phyloP scores from a whole-genome alignment of 2,329 filamentous ascomycete species.

The Colletotrichum australisinense region DNA sequence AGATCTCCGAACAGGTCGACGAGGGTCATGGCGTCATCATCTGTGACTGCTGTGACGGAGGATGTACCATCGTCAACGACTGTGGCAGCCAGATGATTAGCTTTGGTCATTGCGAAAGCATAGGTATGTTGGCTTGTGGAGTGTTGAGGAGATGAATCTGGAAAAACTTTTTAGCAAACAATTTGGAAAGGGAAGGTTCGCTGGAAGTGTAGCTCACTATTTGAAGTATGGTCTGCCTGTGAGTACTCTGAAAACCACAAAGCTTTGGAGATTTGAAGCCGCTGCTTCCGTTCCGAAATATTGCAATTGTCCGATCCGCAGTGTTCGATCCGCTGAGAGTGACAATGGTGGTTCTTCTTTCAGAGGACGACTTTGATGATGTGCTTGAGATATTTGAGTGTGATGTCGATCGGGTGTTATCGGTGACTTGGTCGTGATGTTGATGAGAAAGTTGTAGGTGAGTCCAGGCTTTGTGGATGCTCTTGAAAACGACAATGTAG shows the following conservation, averaged over 20 bases:
- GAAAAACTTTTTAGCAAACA: neutral
- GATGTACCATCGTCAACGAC: constrained; percentile 1
- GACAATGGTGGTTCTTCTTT: neutral
- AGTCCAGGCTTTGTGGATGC: neutral
- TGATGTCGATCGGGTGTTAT: neutral
- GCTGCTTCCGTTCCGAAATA: neutral
- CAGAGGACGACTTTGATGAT: neutral
- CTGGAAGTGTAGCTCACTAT: neutral
- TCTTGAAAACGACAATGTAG: neutral
- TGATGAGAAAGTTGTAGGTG: neutral
- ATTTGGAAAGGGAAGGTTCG: neutral
- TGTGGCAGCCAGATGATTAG: neutral
- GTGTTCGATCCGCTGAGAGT: neutral
- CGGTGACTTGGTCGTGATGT: neutral
- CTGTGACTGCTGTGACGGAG: constrained; percentile 5
- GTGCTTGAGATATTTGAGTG: neutral
- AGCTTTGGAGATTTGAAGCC: neutral
- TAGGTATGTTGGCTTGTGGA: neutral
- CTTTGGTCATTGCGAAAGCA: neutral
- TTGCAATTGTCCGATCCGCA: neutral
- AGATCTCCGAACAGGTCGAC: constrained; percentile 17
- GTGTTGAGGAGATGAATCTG: neutral
- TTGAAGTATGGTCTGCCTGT: neutral
- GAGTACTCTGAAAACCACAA: neutral
- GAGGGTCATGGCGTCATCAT: constrained; percentile 14